Conservation (phyloP, 306 rosid genomes). For the Lathyrus tuberosus region DNA sequence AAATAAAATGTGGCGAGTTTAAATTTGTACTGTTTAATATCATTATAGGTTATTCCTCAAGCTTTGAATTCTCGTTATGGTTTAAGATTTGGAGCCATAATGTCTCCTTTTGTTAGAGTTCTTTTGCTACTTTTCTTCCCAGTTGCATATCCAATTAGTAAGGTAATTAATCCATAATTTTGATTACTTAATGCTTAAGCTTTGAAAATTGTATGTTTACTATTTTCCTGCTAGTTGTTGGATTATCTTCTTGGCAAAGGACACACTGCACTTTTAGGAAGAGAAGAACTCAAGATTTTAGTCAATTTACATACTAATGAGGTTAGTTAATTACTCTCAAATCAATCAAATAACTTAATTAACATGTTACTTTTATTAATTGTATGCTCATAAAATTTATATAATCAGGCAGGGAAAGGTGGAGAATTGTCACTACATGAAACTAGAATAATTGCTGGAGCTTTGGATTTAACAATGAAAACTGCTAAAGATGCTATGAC, state of each 20-base stretch:
- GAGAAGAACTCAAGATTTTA: conserved; percentile 43
- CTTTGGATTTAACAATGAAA: conserved; percentile 66
- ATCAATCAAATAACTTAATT: conserved; percentile 14
- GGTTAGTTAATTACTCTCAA: conserved; percentile 40
- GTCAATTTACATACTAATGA: conserved; percentile 46
- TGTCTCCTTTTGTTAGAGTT: conserved; percentile 47
- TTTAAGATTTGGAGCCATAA: conserved; percentile 41
- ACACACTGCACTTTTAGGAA: conserved; percentile 45
- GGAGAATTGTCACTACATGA: conserved; percentile 54
- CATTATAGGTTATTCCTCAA: conserved; percentile 43
- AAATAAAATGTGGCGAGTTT: too few relatives aligned
- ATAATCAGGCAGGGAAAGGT: conserved; percentile 49
- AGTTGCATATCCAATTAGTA: conserved; percentile 66
- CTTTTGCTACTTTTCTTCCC: conserved; percentile 59
- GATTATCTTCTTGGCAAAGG: conserved; percentile 50
- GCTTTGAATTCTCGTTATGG: conserved; percentile 47
- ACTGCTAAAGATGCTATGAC: conserved; percentile 84
- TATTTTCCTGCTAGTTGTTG: conserved; percentile 36
- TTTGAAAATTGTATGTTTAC: conserved; percentile 4
- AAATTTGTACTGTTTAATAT: not conserved
- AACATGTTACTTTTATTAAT: not conserved
- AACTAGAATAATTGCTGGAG: conserved; percentile 71
- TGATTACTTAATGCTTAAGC: too few relatives aligned
- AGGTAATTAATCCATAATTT: conserved; percentile 45
- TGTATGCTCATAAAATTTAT: conserved; percentile 15